Evolutionary conservation across 768 basidiomycete genomes (phyloP).

Genomic region (Rhodotorula paludigena): DNA sequence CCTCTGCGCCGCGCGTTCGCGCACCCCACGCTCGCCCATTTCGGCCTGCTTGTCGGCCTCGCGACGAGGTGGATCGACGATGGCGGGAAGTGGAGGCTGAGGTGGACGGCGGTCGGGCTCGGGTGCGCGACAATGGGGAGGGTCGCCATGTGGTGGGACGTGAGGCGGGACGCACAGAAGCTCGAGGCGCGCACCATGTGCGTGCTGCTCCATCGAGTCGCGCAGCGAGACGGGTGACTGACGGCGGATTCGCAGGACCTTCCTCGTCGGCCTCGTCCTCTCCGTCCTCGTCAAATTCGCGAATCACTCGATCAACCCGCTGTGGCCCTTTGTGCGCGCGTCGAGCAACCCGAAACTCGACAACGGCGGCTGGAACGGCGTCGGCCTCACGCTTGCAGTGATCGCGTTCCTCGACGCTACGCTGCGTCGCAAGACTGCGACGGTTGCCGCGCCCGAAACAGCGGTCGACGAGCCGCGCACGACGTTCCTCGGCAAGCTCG

Average conservation of each 20-base stretch:
- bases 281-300: constrained; percentile 68
- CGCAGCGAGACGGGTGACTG: neutral
- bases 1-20: constrained; percentile 53
- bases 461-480: neutral
- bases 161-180: constrained; percentile 44
- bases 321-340: constrained; percentile 36
- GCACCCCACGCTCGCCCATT: constrained; percentile 53
- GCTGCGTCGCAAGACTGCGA: too few species aligned
- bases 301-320: constrained; percentile 54
- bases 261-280: constrained; percentile 62
- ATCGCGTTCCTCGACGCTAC: constrained; percentile 5
- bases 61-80: constrained; percentile 55
- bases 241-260: constrained; percentile 50
- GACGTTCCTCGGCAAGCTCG: neutral
- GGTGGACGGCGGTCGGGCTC: constrained; percentile 58
- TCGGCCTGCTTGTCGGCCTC: constrained; percentile 54
- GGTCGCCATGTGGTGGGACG: constrained; percentile 57
- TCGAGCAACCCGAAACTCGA: neutral
- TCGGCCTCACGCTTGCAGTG: constrained; percentile 17
- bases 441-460: neutral
- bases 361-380: constrained; percentile 30
- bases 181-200: constrained; percentile 38
- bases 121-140: constrained; percentile 56
- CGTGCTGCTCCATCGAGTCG: neutral
- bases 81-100: constrained; percentile 30